phyloP scores from a whole-genome alignment of 2,329 filamentous ascomycete genomes.

The Venturia effusa region DNA sequence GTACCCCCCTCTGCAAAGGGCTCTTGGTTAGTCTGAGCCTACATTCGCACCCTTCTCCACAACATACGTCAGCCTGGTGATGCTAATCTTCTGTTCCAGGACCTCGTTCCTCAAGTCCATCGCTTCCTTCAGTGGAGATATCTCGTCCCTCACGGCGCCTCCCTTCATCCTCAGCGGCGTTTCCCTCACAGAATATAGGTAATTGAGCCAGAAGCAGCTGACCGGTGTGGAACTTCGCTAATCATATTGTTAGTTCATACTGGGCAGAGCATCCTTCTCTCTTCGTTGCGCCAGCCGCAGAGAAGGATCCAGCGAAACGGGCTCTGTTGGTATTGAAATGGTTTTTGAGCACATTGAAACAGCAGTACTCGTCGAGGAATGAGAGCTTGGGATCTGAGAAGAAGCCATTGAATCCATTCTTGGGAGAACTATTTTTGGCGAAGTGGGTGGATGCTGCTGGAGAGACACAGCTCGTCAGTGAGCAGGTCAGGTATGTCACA shows the following conservation, averaged over 20 bases:
- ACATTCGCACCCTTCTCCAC: no score
- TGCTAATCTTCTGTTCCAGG: not conserved
- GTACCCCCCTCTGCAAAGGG: slow-evolving; percentile 36
- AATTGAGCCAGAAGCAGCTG: not conserved
- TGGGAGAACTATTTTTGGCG: slow-evolving; percentile 88
- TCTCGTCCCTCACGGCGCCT: slow-evolving; percentile 45
- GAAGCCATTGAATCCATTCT: slow-evolving; percentile 93
- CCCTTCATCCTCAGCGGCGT: slow-evolving; percentile 45
- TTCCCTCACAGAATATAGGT: slow-evolving; percentile 45
- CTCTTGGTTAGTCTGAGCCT: slow-evolving; percentile 38
- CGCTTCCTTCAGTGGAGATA: slow-evolving; percentile 44
- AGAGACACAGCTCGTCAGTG: slow-evolving; percentile 76
- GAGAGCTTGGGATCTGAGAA: slow-evolving; percentile 85
- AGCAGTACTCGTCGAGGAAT: slow-evolving; percentile 66
- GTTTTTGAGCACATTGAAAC: slow-evolving; percentile 89
- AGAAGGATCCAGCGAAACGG: slow-evolving; percentile 70
- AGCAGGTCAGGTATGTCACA: slow-evolving; percentile 65
- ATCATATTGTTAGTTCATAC: slow-evolving; percentile 25
- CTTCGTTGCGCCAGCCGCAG: slow-evolving; percentile 71
- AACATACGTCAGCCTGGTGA: slow-evolving; percentile 16
- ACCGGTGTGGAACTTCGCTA: not conserved
- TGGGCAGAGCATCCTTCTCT: slow-evolving; percentile 50
- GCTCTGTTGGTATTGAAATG: slow-evolving; percentile 85
- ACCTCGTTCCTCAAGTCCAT: slow-evolving; percentile 30
- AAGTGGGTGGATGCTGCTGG: slow-evolving; percentile 78